Conservation (phyloP, 257 asterid species). For the Salvia splendens region DNA sequence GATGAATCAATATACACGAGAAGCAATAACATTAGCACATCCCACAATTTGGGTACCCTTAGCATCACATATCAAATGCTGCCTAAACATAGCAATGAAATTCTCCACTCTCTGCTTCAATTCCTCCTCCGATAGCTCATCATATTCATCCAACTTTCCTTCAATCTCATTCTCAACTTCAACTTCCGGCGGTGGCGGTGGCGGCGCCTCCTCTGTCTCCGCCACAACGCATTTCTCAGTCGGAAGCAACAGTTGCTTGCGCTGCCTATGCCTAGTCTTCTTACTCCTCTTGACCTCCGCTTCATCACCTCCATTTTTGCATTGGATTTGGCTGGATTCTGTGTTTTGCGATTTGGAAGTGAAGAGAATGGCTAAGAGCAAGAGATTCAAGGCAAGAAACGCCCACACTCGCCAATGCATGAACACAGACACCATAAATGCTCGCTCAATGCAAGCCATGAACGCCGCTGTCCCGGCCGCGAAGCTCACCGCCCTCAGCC, state of each 20-base stretch:
- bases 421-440: slow-evolving; percentile 56
- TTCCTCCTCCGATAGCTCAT: slow-evolving; percentile 72
- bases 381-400: slow-evolving; percentile 78
- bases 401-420: slow-evolving; percentile 83
- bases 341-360: slow-evolving; percentile 51
- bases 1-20: slow-evolving; percentile 9
- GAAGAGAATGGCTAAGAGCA: slow-evolving; percentile 81
- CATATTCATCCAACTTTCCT: slow-evolving; percentile 34
- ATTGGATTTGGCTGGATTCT: slow-evolving; percentile 15
- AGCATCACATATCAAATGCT: slow-evolving; percentile 83
- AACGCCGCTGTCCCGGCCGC: slow-evolving; percentile 88
- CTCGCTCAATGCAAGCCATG: slow-evolving; percentile 77
- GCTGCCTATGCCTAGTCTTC: slow-evolving; percentile 22
- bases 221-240: background rate
- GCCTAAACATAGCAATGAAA: slow-evolving; percentile 88
- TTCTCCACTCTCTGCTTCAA: slow-evolving; percentile 82
- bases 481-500: slow-evolving; percentile 70
- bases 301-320: slow-evolving; percentile 18
- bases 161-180: slow-evolving; percentile 19
- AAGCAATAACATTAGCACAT: background rate
- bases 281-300: slow-evolving; percentile 26
- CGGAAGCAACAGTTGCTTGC: background rate
- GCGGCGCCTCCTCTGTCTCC: background rate
- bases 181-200: background rate
- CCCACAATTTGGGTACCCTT: slow-evolving; percentile 38